Evolutionary conservation across 495 filamentous ascomycete genomes (phyloP).

Genomic region (Aspergillus haitiensis): DNA sequence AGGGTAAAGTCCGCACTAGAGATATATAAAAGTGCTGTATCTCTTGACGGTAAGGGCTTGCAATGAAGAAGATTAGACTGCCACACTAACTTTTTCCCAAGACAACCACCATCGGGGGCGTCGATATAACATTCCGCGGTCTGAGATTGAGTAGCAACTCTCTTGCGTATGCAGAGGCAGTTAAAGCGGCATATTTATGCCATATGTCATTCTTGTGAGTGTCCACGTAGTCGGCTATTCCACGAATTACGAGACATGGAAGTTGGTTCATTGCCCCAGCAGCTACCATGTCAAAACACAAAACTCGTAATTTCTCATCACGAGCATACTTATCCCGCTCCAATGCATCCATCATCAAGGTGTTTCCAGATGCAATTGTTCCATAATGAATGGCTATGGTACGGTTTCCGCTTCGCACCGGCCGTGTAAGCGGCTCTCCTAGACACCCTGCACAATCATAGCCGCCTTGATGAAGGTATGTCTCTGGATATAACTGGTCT

Average conservation of each 20-base stretch:
- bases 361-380: conserved; percentile 32
- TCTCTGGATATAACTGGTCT: not conserved
- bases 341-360: conserved; percentile 26
- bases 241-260: conserved; percentile 34
- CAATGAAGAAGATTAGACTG: too few relatives aligned
- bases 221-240: conserved; percentile 39
- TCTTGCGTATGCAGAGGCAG: conserved; percentile 16
- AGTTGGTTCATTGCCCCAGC: conserved; percentile 33
- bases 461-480: not conserved
- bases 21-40: too few relatives aligned
- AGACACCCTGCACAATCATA: not conserved
- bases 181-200: conserved; percentile 32
- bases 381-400: conserved; percentile 21
- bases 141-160: not conserved
- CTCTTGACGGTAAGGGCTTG: too few relatives aligned
- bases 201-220: conserved; percentile 34
- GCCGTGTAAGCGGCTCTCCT: not conserved
- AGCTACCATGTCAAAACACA: conserved; percentile 41
- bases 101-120: too few relatives aligned
- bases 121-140: too few relatives aligned
- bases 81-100: too few relatives aligned
- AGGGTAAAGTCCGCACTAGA: too few relatives aligned
- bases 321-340: conserved; percentile 5
- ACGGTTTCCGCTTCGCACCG: not conserved
- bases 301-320: conserved; percentile 11